Evolutionary conservation across 305 asterid species (phyloP).

Genomic region (Fraxinus sp.): DNA sequence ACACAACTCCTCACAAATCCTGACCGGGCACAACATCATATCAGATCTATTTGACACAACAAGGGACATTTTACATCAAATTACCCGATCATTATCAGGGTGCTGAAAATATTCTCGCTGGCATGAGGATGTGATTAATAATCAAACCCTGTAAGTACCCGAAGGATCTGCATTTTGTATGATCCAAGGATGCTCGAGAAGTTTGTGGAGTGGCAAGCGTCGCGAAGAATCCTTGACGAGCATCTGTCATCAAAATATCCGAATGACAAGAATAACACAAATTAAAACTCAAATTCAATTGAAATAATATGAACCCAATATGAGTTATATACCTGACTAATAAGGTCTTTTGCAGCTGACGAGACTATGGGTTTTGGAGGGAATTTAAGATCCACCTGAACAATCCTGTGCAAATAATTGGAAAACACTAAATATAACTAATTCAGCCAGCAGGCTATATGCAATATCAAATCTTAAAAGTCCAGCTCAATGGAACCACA

Average conservation of each 20-base stretch:
- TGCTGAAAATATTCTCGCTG: not conserved
- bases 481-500: not conserved
- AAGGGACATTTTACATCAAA: not conserved
- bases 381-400: constrained; percentile 87
- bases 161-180: constrained; percentile 71
- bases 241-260: constrained; percentile 46
- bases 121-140: not conserved
- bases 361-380: constrained; percentile 85
- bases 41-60: not conserved
- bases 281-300: not conserved
- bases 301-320: not conserved
- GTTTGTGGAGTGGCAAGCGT: constrained; percentile 57
- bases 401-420: constrained; percentile 51
- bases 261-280: not conserved
- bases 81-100: not conserved
- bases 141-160: constrained; percentile 47
- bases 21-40: not conserved
- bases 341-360: constrained; percentile 82
- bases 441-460: not conserved
- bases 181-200: constrained; percentile 70
- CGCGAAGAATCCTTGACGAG: constrained; percentile 61
- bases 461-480: not conserved
- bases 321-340: constrained; percentile 58
- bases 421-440: not conserved
- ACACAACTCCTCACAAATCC: not conserved